phyloP scores from a whole-genome alignment of 345 rosid species.

The Populus nigra region DNA sequence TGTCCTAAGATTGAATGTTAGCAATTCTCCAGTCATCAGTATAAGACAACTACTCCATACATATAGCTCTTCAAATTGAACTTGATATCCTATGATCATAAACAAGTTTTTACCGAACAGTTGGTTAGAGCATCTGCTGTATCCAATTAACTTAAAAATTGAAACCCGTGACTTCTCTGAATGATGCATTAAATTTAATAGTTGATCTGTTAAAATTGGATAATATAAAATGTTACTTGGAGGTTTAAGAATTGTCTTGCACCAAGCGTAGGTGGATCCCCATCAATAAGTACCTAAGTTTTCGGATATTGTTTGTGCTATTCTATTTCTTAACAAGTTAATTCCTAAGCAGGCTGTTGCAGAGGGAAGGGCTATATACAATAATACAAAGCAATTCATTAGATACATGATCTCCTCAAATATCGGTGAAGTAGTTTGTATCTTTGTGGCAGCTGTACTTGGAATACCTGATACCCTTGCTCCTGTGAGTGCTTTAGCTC shows the following conservation, averaged over 20 bases:
- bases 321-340: not conserved
- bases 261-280: not conserved
- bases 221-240: not conserved
- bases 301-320: not conserved
- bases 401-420: slow-evolving; percentile 99
- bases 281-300: not conserved
- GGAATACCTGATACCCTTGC: slow-evolving; percentile 99
- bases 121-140: not conserved
- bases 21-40: not conserved
- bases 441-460: slow-evolving; percentile 97
- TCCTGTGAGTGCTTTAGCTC: slow-evolving; percentile 67
- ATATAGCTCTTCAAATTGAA: not conserved
- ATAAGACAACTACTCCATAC: not conserved
- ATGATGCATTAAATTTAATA: not conserved
- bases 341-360: slow-evolving; percentile 77
- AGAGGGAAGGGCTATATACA: slow-evolving; percentile 98
- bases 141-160: not conserved
- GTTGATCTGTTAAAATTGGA: not conserved
- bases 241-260: not conserved
- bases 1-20: not conserved
- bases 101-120: not conserved
- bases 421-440: slow-evolving; percentile 99
- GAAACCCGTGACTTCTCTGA: not conserved
- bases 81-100: not conserved
- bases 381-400: slow-evolving; percentile 96